Base-by-base conservation (phyloP, 192 early-diverging fungal genomes). In the Coemansia sp. region DNA sequence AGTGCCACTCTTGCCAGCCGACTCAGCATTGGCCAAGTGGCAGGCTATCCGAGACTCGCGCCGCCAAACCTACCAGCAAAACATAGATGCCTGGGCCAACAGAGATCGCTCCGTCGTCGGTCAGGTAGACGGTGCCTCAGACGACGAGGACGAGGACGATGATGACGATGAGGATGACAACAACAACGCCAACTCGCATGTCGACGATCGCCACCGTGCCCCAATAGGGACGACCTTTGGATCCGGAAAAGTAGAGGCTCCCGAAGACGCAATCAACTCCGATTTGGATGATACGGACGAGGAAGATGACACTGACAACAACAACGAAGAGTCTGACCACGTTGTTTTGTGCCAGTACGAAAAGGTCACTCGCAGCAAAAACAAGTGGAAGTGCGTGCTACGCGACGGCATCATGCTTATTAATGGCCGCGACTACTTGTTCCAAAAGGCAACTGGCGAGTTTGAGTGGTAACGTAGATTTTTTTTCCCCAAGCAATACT, bases 381-480 rank as follows among this genome's bases (percentile, higher is more conserved):
- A 96, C 86, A 97, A 96, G 84, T 99, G 97, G 97, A 97, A 97
- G 88, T 97, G 95, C 73, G 88, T 94, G 6, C 85, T 99, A 53
- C 94, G 94, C 79, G 97, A 99, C 72, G 97, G 97, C 16, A 96
- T 99, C 72, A 91, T 97, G 86, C 79, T 95, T 68, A 89, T 97
- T 60, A 95, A 98, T 69, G 97, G 97, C 37, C 89, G 89, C 60
- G 97, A 99, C 72, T 97, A 95, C 71, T 75, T 98, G 43, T 99
- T 99, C 86, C 90, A 94, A 71, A 92, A 91, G 79, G 94, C 93
- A 6, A 97, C 89, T 62, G 94, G 96, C 44, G 97, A 99, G 63
- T 99, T 98, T 88, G 96, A 98, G 71, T 98, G 96, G 94, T 99
- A 87, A 87, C 26, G 42, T 60, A 46, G 47, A 21, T 19, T 49